A percentile compares a stretch with the other conserved stretches of the same genome.
Evolutionary conservation across 768 basidiomycete genomes (phyloP).

Genomic region (Hypholoma sublateritium): DNA sequence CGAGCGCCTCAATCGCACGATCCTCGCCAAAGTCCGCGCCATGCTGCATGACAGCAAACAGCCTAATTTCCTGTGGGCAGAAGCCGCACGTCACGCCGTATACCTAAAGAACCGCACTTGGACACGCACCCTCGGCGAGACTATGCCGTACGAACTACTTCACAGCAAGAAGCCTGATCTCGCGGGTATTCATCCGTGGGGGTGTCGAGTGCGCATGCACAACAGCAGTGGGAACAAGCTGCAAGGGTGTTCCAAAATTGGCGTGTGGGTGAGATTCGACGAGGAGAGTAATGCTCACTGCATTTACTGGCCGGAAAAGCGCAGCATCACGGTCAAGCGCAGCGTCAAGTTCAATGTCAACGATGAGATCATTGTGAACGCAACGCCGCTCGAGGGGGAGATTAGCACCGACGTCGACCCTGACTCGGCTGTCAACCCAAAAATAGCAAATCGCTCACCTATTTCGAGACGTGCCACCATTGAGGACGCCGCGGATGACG

Average conservation of each 20-base stretch:
- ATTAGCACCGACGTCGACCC: background rate
- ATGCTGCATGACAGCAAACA: conserved; percentile 23
- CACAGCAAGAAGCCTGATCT: conserved; percentile 8
- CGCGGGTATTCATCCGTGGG: conserved; percentile 6
- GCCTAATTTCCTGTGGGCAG: conserved; percentile 29
- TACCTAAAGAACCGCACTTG: conserved; percentile 13
- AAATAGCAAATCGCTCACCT: no score
- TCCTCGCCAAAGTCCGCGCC: conserved; percentile 27
- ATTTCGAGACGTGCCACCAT: no score
- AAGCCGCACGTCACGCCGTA: conserved; percentile 6
- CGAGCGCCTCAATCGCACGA: conserved; percentile 5
- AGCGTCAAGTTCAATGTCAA: conserved; percentile 21
- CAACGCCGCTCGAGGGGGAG: background rate
- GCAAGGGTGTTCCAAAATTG: conserved; percentile 12
- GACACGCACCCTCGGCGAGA: conserved; percentile 7
- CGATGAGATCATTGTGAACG: conserved; percentile 22
- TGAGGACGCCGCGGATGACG: no score
- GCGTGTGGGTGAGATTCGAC: conserved; percentile 35
- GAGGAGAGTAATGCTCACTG: conserved; percentile 25
- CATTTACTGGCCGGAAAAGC: conserved; percentile 27
- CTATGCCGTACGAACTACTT: conserved; percentile 9
- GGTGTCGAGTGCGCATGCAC: conserved; percentile 18
- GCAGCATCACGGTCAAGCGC: conserved; percentile 26
- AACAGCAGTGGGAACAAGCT: conserved; percentile 22
- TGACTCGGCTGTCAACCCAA: conserved; percentile 18